phyloP scores from a whole-genome alignment of 2,329 filamentous ascomycete genomes.

The Sporothrix sp. region DNA sequence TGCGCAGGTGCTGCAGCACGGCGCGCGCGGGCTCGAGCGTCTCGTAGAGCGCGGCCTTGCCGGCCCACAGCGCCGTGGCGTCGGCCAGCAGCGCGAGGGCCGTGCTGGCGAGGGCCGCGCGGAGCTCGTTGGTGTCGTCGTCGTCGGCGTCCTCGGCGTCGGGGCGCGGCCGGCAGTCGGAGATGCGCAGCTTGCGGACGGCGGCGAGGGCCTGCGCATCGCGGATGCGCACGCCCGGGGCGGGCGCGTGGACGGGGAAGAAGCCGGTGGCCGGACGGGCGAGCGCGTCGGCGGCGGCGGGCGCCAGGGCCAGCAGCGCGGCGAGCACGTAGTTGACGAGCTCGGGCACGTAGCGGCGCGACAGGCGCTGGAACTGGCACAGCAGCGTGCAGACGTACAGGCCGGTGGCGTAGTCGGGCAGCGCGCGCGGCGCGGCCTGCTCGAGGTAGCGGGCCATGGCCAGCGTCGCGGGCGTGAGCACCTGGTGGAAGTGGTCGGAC shows the following conservation, averaged over 20 bases:
- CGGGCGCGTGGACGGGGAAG: slow-evolving; percentile 10
- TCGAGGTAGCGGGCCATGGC: slow-evolving; percentile 77
- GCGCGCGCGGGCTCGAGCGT: slow-evolving; percentile 58
- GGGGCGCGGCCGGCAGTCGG: slow-evolving; percentile 19
- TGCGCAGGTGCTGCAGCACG: slow-evolving; percentile 52
- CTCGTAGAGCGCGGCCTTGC: slow-evolving; percentile 66
- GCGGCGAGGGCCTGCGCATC: slow-evolving; percentile 37
- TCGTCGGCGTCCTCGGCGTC: slow-evolving; percentile 21
- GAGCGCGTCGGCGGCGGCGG: slow-evolving; percentile 21
- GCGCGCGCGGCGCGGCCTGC: slow-evolving; percentile 56
- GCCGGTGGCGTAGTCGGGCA: slow-evolving; percentile 62
- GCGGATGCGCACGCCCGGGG: slow-evolving; percentile 38
- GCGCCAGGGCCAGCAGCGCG: slow-evolving; percentile 59
- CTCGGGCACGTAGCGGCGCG: slow-evolving; percentile 85
- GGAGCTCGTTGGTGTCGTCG: slow-evolving; percentile 28
- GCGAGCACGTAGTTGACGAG: slow-evolving; percentile 73
- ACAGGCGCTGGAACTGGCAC: slow-evolving; percentile 71
- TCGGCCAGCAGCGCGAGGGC: slow-evolving; percentile 56
- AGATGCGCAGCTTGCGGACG: slow-evolving; percentile 13
- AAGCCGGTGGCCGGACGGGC: not conserved
- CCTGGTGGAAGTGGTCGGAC: slow-evolving; percentile 93
- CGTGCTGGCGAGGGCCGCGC: slow-evolving; percentile 51
- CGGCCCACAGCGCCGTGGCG: slow-evolving; percentile 61
- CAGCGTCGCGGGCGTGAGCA: slow-evolving; percentile 82
- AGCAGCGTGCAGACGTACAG: slow-evolving; percentile 70